Evolutionary conservation across 1,284 basidiomycete species (phyloP).

Genomic region (Pseudozyma tsukubaensis): DNA sequence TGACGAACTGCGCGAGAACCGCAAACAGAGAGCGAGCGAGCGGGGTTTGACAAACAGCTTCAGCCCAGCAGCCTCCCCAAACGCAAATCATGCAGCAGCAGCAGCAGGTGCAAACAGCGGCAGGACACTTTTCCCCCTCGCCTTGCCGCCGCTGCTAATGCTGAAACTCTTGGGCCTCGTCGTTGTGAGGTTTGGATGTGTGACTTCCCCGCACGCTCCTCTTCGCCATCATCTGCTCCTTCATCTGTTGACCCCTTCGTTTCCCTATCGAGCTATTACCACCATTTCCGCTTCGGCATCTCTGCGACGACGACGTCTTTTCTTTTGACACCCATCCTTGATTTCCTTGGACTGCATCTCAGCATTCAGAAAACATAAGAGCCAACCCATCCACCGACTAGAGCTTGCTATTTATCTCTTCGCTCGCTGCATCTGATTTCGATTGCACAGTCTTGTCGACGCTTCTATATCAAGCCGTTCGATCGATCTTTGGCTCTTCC

Average conservation of each 20-base stretch:
- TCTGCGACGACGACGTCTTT: too few species aligned
- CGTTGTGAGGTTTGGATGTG: background rate
- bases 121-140: background rate
- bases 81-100: conserved; percentile 3
- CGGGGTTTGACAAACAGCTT: conserved; percentile 11
- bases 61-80: conserved; percentile 2
- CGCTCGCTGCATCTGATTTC: too few species aligned
- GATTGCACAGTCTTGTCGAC: too few species aligned
- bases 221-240: conserved; percentile 12
- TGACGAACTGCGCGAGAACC: too few species aligned
- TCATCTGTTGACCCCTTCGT: conserved; percentile 1
- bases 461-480: too few species aligned
- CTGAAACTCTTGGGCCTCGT: conserved; percentile 6
- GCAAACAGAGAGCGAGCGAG: too few species aligned
- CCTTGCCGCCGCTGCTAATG: background rate
- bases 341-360: too few species aligned
- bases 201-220: conserved; percentile 19
- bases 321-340: too few species aligned
- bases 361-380: too few species aligned
- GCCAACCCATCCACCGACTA: too few species aligned
- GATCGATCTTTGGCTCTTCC: background rate
- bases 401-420: too few species aligned
- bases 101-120: conserved; percentile 2
- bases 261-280: conserved; percentile 1
- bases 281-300: too few species aligned